Base-by-base conservation (phyloP, 306 rosid genomes). In the Trichosanthes cucumerina region DNA sequence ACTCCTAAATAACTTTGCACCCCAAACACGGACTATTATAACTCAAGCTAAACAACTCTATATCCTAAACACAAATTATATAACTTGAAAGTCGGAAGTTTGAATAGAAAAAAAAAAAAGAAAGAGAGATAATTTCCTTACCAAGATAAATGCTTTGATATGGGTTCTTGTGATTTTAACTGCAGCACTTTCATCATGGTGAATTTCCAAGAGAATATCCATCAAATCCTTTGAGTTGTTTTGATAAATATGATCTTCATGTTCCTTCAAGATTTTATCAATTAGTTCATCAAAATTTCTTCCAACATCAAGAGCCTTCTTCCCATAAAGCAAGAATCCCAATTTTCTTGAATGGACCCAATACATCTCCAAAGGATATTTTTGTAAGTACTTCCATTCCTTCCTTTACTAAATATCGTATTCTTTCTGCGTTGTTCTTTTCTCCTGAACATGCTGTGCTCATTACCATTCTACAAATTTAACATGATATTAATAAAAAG, bases 111-210 rank as follows among this genome's bases (percentile, higher is more conserved):
- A 46, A 16, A 44, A n/a, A n/a, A n/a, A n/a, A n/a, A n/a, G 14
- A 44, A 13, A 53, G 23, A 19, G 11, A 53, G 1, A 47, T 47
- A 1, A 16, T 76, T 76, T 71, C 7, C 9, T 81, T 83, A 90
- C 96, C 81, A 88, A 21, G 53, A 91, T 75, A 70, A 93, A 91
- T 36, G 89, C 93, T 78, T 91, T 89, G 18, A 93, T 84, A 77
- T 93, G 88, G 56, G 86, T 91, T 39, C 59, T 85, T 14, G 83
- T 85, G 85, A 93, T 50, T 72, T 77, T 87, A 0, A 88, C 79
- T 16, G 85, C 89, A 6, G 89, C 81, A 49, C 5, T 79, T 10
- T 85, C 84, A 47, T 93, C 90, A 44, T 86, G 87, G 75, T 64
- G 75, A 7, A 86, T 78, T 50, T 86, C 88, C 64, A 93, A 84